Base-by-base conservation (phyloP, 73 alveolate genomes). In the Uronychia binucleata region DNA sequence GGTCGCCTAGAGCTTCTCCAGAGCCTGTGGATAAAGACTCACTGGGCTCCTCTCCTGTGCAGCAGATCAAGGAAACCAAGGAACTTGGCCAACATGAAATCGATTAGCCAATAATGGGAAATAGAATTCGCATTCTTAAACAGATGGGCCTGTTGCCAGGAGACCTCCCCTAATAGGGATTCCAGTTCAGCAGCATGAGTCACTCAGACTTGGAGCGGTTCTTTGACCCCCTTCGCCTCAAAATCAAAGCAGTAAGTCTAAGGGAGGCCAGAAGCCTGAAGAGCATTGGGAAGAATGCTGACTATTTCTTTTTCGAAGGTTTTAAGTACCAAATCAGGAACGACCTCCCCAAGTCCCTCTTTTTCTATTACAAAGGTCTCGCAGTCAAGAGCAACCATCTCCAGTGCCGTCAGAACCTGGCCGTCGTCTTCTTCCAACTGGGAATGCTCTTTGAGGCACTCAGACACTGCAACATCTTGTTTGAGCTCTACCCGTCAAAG, bases 271-370 rank as follows among this genome's bases (percentile, higher is more conserved):
- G 58, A 8, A 30, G 19, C 8, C 27, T 30, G 8, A 30, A 79
- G 32, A 80, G 86, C 13, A 75, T 87, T 13, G 93, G 93, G 14
- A 87, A 87, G 77, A 87, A 80, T 87, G 93, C 93, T 28, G 93
- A 87, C 58, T 87, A 87, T 77, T 87, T 78, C 78, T 87, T 87
- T 74, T 30, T 87, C n/a, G 77, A 87, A 74, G 93, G 89, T 34
- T 87, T 34, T 74, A 87, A 87, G 59, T 74, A 34, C 58, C 5
- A 58, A 19, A 34, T 58, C 29, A 31, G 33, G 29, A 81, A 75
- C 28, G 93, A 87, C 13, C 75, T 57, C 74, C 83, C 93, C 0
- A 79, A 87, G n/a, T 60, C 93, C 28, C 58, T 87, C 28, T 58
- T 59, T 28, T 59, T 58, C 28, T 87, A 78, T 87, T 26, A 34